Evolutionary conservation across 176 grass and related monocot genomes (phyloP), one percentile per base, ranked within the genome.

Genomic region (Oryza australiensis): DNA sequence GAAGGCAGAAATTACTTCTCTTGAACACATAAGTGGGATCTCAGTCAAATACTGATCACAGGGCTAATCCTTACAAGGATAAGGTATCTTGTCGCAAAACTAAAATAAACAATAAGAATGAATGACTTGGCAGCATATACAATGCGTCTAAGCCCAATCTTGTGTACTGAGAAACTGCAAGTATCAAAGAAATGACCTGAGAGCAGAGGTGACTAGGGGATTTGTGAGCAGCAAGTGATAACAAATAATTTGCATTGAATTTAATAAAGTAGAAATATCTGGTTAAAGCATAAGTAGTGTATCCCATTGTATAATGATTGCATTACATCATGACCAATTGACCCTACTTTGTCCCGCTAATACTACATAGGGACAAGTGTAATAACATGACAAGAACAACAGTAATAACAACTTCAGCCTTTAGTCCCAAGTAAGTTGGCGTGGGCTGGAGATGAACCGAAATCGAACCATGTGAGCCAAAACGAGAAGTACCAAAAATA

Each of bases 181-280:
- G 37, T 22, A 76, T 63, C n/a, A 69, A 64, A 62, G 37, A 51
- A 7, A 71, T 63, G 20, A 55, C 18, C 28, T 49, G 27, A 29
- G 28, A 63, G 32, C 41, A 71, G 55, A 65, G 30, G 71, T 64
- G 29, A 62, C 16, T 5, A 0, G 2, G 68, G 71, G 69, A 48
- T 62, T 48, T 87, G 6, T 28, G 14, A 74, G 57, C 12, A 55
- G 7, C 57, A 81, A 15, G 49, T 15, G 15, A 5, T 6, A 38
- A 63, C 22, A 70, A 68, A 53, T 37, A 40, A 12, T 49, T 72
- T 55, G 53, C 10, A 49, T 73, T 69, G 30, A 53, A 78, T 13
- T 79, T 72, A 10, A 72, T 51, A 30, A 23, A 28, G 23, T 30
- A 26, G 48, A 66, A 83, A 88, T 45, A 83, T 57, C 78, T 73